phyloP scores from a whole-genome alignment of 75 land plant genomes.

The Picea glauca region DNA sequence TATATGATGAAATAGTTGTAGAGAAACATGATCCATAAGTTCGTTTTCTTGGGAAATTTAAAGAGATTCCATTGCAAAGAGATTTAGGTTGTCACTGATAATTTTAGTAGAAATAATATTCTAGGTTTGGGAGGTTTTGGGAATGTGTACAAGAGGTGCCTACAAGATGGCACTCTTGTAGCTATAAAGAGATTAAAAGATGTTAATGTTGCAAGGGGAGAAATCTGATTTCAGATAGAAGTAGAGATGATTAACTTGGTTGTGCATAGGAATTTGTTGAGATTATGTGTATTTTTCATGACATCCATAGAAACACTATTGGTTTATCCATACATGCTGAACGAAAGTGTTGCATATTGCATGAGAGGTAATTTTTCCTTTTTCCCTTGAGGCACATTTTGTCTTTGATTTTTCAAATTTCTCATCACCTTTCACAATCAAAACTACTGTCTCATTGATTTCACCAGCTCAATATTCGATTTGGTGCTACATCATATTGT shows the following conservation, averaged over 20 bases:
- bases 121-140: constrained; percentile 88
- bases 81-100: constrained; percentile 65
- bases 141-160: constrained; percentile 70
- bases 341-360: constrained; percentile 88
- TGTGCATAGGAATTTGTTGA: constrained; percentile 71
- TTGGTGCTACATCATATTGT: too few species aligned
- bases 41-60: constrained; percentile 64
- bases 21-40: constrained; percentile 59
- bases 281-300: constrained; percentile 68
- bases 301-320: constrained; percentile 64
- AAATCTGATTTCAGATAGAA: constrained; percentile 70
- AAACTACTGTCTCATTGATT: too few species aligned
- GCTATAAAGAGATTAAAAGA: constrained; percentile 87
- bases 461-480: too few species aligned
- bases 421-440: too few species aligned
- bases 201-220: constrained; percentile 64
- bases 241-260: constrained; percentile 87
- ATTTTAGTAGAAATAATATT: constrained; percentile 65
- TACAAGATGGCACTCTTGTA: constrained; percentile 69
- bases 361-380: constrained; percentile 51
- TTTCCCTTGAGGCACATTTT: too few species aligned
- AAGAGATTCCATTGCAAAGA: constrained; percentile 68
- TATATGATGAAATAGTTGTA: constrained; percentile 17
- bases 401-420: background rate
- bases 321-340: constrained; percentile 82